A percentile compares a stretch with the other conserved stretches of the same genome.
phyloP scores from a whole-genome alignment of 129 eudicot genomes.

The Helianthus tuberosus region DNA sequence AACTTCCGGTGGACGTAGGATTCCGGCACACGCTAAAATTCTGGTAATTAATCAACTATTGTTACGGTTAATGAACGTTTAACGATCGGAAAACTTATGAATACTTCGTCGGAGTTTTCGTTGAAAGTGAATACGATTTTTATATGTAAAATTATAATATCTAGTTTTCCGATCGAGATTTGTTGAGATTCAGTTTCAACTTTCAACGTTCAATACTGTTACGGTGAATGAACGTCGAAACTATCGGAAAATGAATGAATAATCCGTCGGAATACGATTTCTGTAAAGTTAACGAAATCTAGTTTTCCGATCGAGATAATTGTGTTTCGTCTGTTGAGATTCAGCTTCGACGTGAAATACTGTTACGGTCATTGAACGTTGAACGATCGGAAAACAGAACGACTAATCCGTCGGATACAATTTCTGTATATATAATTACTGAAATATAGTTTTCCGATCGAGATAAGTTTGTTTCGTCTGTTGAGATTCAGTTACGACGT shows the following conservation, averaged over 20 bases:
- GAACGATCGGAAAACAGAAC: neutral
- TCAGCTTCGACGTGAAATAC: no score
- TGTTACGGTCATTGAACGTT: neutral
- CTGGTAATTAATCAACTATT: conserved; percentile 46
- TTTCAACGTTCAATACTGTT: no score
- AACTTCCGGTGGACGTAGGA: conserved; percentile 71
- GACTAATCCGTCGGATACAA: conserved; percentile 4
- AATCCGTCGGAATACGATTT: no score
- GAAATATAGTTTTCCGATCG: neutral
- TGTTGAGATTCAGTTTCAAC: no score
- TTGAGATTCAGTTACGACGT: no score
- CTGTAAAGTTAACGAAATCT: no score
- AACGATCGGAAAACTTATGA: conserved; percentile 3
- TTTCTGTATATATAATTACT: neutral
- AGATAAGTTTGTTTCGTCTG: neutral
- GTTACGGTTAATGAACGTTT: neutral
- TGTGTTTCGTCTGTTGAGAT: no score
- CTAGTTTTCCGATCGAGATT: no score
- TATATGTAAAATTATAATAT: neutral
- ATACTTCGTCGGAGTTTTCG: neutral
- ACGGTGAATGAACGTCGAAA: no score
- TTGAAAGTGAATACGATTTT: neutral
- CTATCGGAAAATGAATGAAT: no score
- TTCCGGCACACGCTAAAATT: conserved; percentile 68
- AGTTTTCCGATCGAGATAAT: no score